Evolutionary conservation across 2,329 filamentous ascomycete species (phyloP), one percentile per base, ranked within the genome.

Genomic region (Escovopsis sp.): DNA sequence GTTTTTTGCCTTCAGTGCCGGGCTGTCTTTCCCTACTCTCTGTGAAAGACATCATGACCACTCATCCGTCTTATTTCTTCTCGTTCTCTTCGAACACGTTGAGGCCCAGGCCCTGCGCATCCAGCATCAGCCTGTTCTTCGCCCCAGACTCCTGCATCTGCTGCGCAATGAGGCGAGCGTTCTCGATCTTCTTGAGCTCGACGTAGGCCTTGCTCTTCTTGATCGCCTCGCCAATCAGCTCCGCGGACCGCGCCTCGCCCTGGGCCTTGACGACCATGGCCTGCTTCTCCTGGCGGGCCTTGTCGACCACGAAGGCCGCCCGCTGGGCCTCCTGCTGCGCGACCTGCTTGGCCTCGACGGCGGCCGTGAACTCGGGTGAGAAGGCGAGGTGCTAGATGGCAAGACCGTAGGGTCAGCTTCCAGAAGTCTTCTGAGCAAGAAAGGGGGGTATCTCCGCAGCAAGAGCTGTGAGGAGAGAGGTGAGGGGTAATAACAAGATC

Each of bases 151-250:
- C 85, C 60, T 94, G 84, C 50, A 98, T 59, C 48, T 93, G 78
- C 48, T 70, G 61, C n/a, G 90, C 90, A 60, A 98, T 93, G 38
- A 75, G 71, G 46, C 84, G 73, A 6, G 90, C 90, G 52, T 94
- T 98, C 67, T 98, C 90, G 51, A 98, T 93, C 70, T 93, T 90
- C 65, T 92, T 84, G 55, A 98, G 73, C 62, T 96, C 90, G 44
- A 98, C 76, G 59, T 98, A 98, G 45, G 85, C 81, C 65, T 87
- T 81, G 68, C 73, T 92, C 80, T 96, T 98, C 83, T 96, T 98
- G 76, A 98, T 93, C 42, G 90, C 90, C 35, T 98, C 90, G 61
- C 90, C 90, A 52, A 98, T 94, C 44, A 98, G 78, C 65, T 98
- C 87, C 32, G 90, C 90, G 27, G 90, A 96, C 46, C 90, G 83